A percentile compares a stretch with the other conserved stretches of the same genome.
These are phyloP conservation scores for Colletotrichum truncatum DNA, from an alignment of 2,329 filamentous ascomycete genomes.

Conservation along the genomic window DNA sequence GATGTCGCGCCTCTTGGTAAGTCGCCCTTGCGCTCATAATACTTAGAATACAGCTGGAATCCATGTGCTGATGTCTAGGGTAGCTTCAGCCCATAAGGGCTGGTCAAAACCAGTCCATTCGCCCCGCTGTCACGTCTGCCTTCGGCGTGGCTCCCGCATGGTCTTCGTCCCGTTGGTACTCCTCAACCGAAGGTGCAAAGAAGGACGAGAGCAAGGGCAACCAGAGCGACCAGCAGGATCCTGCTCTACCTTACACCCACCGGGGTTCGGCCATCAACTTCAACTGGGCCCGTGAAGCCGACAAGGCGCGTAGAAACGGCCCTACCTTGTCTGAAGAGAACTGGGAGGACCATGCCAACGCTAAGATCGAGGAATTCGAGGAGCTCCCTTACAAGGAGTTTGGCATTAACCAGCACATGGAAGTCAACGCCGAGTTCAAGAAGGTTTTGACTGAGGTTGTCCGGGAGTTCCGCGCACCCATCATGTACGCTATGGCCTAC, in stretches of 20 bases:
- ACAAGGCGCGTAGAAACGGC: conserved; percentile 13
- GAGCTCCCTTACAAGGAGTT: conserved; percentile 67
- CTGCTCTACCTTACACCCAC: conserved; percentile 17
- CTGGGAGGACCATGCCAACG: conserved; percentile 54
- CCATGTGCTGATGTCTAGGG: not conserved
- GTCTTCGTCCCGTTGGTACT: not conserved
- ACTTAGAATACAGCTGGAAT: not conserved
- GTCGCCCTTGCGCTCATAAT: not conserved
- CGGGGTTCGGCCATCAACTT: conserved; percentile 32
- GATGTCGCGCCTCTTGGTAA: conserved; percentile 17
- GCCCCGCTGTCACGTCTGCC: not conserved
- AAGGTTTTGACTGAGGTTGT: conserved; percentile 87
- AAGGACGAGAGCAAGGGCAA: conserved; percentile 5
- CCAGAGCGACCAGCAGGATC: not conserved
- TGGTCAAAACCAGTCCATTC: not conserved
- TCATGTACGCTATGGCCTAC: conserved; percentile 96
- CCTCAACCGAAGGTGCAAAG: not conserved
- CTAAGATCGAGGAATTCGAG: conserved; percentile 52
- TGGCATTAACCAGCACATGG: conserved; percentile 95
- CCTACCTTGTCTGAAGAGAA: conserved; percentile 37
- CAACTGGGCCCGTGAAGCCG: conserved; percentile 21
- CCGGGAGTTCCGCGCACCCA: conserved; percentile 91
- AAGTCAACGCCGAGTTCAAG: conserved; percentile 95
- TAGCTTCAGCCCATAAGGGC: not conserved
- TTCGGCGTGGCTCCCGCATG: not conserved